Conservation (phyloP, 352 stramenopile genomes). For the Phytophthora aleatoria region DNA sequence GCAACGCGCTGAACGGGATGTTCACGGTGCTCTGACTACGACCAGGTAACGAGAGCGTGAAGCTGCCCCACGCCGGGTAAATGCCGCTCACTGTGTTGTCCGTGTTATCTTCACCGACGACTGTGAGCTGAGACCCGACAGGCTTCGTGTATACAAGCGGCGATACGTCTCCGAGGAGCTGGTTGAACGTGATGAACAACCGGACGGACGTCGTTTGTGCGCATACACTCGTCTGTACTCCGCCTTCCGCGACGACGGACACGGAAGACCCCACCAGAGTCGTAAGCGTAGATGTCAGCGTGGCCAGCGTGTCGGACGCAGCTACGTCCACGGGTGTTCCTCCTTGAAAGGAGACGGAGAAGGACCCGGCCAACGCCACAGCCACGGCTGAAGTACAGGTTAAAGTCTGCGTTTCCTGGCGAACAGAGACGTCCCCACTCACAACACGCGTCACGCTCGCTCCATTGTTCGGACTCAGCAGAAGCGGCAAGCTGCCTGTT, state of each 20-base stretch:
- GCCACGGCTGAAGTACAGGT: slow-evolving; percentile 55
- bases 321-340: slow-evolving; percentile 37
- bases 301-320: slow-evolving; percentile 50
- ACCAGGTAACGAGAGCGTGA: slow-evolving; percentile 61
- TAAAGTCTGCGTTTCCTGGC: slow-evolving; percentile 84
- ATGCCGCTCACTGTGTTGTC: slow-evolving; percentile 74
- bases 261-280: slow-evolving; percentile 27
- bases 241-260: slow-evolving; percentile 23
- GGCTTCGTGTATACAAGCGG: slow-evolving; percentile 48
- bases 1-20: slow-evolving; percentile 75
- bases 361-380: slow-evolving; percentile 40
- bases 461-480: slow-evolving; percentile 25
- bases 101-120: slow-evolving; percentile 50
- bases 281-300: slow-evolving; percentile 32
- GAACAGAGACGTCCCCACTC: slow-evolving; percentile 44
- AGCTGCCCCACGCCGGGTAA: slow-evolving; percentile 88
- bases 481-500: slow-evolving; percentile 48
- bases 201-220: slow-evolving; percentile 35
- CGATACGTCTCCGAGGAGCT: slow-evolving; percentile 59
- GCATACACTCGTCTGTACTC: slow-evolving; percentile 54
- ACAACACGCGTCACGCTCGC: slow-evolving; percentile 45
- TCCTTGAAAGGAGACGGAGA: slow-evolving; percentile 64
- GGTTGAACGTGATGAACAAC: slow-evolving; percentile 84
- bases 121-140: slow-evolving; percentile 32
- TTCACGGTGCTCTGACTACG: slow-evolving; percentile 49